phyloP scores from a whole-genome alignment of 495 filamentous ascomycete genomes.

The Penicillium mononematosum region DNA sequence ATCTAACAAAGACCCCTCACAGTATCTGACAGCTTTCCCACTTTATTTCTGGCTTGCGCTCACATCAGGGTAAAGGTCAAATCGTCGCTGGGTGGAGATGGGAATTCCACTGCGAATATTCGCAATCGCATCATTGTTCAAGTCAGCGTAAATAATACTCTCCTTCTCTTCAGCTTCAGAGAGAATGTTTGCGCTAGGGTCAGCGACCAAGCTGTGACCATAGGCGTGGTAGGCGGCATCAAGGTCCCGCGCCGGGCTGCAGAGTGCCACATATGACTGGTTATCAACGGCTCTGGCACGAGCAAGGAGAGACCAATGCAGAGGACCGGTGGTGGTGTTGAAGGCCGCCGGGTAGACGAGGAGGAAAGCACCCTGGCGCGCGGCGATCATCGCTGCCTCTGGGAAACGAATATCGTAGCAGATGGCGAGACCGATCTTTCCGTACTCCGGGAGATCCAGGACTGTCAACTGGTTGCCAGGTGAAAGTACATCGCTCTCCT shows the following conservation, averaged over 20 bases:
- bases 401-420: conserved; percentile 98
- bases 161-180: conserved; percentile 71
- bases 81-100: conserved; percentile 78
- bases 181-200: conserved; percentile 84
- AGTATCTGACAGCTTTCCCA: background rate
- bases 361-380: conserved; percentile 76
- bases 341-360: conserved; percentile 94
- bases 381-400: conserved; percentile 87
- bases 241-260: conserved; percentile 84
- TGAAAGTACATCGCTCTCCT: conserved; percentile 82
- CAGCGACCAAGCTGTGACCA: conserved; percentile 84
- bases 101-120: conserved; percentile 82
- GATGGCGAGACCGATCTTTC: conserved; percentile 80
- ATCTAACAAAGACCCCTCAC: background rate
- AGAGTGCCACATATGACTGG: conserved; percentile 90
- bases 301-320: conserved; percentile 87
- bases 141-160: conserved; percentile 71
- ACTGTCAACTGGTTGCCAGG: conserved; percentile 80
- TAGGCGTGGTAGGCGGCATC: conserved; percentile 79
- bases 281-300: conserved; percentile 89
- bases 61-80: conserved; percentile 95
- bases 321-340: conserved; percentile 84
- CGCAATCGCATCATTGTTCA: conserved; percentile 69
- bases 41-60: conserved; percentile 37
- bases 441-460: conserved; percentile 81